These are phyloP conservation scores for Gentiana dahurica DNA, from an alignment of 257 asterid species.

Conservation along the genomic window DNA sequence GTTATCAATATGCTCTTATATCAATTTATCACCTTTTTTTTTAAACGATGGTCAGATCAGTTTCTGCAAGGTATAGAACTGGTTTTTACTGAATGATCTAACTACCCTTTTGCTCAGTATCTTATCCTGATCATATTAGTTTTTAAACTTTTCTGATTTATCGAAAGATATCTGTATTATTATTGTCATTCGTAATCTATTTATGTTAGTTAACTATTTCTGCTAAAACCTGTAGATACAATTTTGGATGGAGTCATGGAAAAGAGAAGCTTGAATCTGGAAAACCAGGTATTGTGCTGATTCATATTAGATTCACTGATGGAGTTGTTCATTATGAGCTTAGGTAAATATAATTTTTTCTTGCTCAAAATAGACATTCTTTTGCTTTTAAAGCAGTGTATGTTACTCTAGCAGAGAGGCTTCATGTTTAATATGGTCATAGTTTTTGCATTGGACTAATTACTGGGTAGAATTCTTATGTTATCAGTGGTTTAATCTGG, in stretches of 20 bases:
- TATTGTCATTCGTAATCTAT: neutral
- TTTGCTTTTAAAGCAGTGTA: no score
- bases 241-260: conserved; percentile 98
- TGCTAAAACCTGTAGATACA: conserved; percentile 43
- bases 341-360: no score
- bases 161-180: neutral
- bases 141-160: conserved; percentile 1
- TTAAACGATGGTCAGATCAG: neutral
- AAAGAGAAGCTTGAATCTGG: conserved; percentile 93
- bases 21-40: neutral
- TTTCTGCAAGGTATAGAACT: neutral
- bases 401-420: neutral
- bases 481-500: no score
- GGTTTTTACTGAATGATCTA: neutral
- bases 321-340: no score
- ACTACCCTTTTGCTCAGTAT: neutral
- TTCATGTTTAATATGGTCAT: no score
- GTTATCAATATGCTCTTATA: conserved; percentile 2
- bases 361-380: neutral
- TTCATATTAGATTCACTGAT: conserved; percentile 1
- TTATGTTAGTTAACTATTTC: neutral
- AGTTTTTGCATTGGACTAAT: no score
- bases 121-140: neutral
- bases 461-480: no score
- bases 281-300: conserved; percentile 50